Evolutionary conservation across 1,139 yeast species (phyloP), one percentile per base, ranked within the genome.

Genomic region (Kodamaea sp.): DNA sequence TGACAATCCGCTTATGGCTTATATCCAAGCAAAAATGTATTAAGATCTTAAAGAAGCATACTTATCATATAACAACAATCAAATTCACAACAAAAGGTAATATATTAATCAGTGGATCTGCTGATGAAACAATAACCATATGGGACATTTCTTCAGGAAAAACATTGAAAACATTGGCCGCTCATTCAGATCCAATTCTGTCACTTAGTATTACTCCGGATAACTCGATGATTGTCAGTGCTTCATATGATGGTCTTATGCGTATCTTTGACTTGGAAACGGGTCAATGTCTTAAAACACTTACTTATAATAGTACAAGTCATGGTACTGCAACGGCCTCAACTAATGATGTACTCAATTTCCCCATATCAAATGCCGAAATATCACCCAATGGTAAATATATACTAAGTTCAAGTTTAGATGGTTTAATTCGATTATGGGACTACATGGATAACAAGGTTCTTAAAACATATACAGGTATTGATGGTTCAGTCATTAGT

Each of bases 141-240:
- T 92, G 98, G 98, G 97, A 90, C 60, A 76, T 84, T 5, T 67
- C 76, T 28, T 72, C 81, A 23, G 94, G 95, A 0, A 73, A 73
- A 35, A 77, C 86, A 36, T 63, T 89, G 50, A 81, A 85, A 53
- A 87, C 95, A 0, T 66, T 92, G 41, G 87, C 96, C 11, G 97
- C 98, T 0, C 98, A 92, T 59, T 79, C 95, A 0, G 97, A 89
- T 50, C 95, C 97, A 0, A 85, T 92, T 1, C 80, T 87, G 34
- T 74, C 87, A 0, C 68, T 90, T 1, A 80, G 86, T 48, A 65
- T 92, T 38, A 72, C 80, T 2, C 83, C 81, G 39, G 98, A 92
- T 54, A 86, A 92, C 35, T 76, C 96, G 0, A 78, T 94, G 29
- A 75, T 92, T 11, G 86, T 83, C 4, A 84, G 96, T 47, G 95